Evolutionary conservation across 805 yeast genomes (phyloP), one percentile per base, ranked within the genome.

Genomic region (Candida qinlingensis): DNA sequence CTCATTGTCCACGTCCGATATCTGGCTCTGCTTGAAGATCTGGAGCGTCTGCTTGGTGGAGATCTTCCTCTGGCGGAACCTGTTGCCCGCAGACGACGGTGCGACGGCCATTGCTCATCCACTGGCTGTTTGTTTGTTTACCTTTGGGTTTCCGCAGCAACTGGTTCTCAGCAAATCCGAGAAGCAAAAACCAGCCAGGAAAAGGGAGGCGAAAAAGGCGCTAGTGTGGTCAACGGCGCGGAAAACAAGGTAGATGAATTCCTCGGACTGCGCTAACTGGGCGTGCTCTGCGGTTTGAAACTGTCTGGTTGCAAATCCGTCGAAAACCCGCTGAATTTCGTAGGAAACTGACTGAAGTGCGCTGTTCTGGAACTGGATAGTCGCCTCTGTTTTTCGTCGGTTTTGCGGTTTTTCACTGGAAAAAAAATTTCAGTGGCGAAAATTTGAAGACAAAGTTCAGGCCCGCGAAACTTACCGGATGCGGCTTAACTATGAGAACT

Each of bases 11-110:
- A 83, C 64, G 54, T 86, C 86, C 1, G 96, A 92, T 44, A 92
- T 70, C 59, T 92, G 97, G 48, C 74, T 71, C 57, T 88, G 96
- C 62, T 78, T 77, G 63, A 83, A 77, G 7, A 92, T 83, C 51
- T 83, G 84, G 49, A 92, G 76, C 9, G 87, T 81, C 64, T 90
- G 96, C 66, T 91, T 94, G 42, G 91, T 94, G 42, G 96, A 85
- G 56, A 92, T 91, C 70, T 94, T 94, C 51, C 98, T 79, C 73
- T 92, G 97, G 56, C 99, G 83, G 68, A 91, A 91, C 53, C 97
- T 46, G 39, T 53, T 51, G 36, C 64, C 63, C 33, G 64, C 62
- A 31, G 61, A 54, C 2, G 59, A 47, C 29, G 62, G 61, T 30
- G 57, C 55, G 13, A 54, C 45, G 39, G 42, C 52, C 52, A 49